Evolutionary conservation across 2,329 filamentous ascomycete species (phyloP), one percentile per base, ranked within the genome.

Genomic region (Madurella mycetomatis): DNA sequence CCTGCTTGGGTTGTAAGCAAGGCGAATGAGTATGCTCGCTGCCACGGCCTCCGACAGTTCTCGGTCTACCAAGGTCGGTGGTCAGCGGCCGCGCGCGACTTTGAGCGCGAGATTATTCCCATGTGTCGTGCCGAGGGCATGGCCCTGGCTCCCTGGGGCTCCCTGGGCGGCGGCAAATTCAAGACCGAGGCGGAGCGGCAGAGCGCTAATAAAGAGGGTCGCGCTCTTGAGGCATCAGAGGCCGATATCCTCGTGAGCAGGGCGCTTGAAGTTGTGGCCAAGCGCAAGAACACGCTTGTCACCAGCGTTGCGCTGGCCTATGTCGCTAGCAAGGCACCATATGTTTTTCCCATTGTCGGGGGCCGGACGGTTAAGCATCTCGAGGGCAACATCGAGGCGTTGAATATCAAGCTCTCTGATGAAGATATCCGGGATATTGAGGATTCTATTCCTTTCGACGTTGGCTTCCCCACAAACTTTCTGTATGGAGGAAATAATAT

Each of bases 331-430:
- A 90, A 90, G 71, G 74, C 84, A 0, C 81, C 85, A 0, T 83
- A 88, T 62, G 84, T 90, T 12, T 89, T 88, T 65, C 88, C 88
- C 1, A 83, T 91, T 41, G 75, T 90, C 4, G 87, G 87, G 11
- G 84, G 85, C 0, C 78, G 86, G 11, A 90, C 84, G 62, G 68
- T 88, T 9, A 81, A 85, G 47, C 86, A 91, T 65, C 72, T 92
- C 41, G 80, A 84, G 65, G 77, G 76, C 54, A 90, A 90, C 63
- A 86, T 90, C 60, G 80, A 85, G 63, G 84, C 85, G 0, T 73
- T 92, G 39, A 76, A 73, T 1, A 71, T 90, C 41, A 71, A 77
- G 51, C 72, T 92, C 37, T 78, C 72, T 0, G 66, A 74, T 0
- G 76, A 85, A 55, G 85, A 92, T 42, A 80, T 92, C 25, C 70